These are phyloP conservation scores for Sindora glabra DNA, from an alignment of 306 rosid species.

Conservation along the genomic window DNA sequence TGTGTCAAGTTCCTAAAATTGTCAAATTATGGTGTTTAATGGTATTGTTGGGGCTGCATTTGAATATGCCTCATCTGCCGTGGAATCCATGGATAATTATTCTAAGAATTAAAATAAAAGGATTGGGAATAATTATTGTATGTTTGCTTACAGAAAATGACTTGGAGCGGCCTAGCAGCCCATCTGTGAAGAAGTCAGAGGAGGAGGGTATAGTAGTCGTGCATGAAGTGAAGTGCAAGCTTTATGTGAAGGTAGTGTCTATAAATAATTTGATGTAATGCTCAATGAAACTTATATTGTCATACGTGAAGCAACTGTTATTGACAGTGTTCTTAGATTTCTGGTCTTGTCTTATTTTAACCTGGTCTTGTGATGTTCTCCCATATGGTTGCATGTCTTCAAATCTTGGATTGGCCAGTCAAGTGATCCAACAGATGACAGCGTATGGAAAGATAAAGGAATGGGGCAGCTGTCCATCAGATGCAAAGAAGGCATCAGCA, in stretches of 20 bases:
- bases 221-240: constrained; percentile 95
- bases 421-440: constrained; percentile 67
- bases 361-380: constrained; percentile 7
- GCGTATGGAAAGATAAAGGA: constrained; percentile 93
- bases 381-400: background rate
- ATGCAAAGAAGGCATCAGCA: constrained; percentile 82
- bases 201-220: constrained; percentile 84
- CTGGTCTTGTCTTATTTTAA: background rate
- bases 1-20: no score
- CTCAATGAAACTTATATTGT: background rate
- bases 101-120: background rate
- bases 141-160: constrained; percentile 54
- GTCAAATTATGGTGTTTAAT: no score
- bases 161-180: constrained; percentile 83
- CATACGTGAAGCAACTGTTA: background rate
- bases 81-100: background rate
- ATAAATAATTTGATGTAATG: background rate
- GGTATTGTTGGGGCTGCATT: no score
- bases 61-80: no score
- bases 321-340: constrained; percentile 3
- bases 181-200: constrained; percentile 81
- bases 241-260: constrained; percentile 77
- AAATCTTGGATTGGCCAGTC: constrained; percentile 46
- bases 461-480: constrained; percentile 77
- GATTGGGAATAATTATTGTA: constrained; percentile 7